These are phyloP conservation scores for Hibiscus trionum DNA, from an alignment of 345 rosid genomes.

Conservation along the genomic window DNA sequence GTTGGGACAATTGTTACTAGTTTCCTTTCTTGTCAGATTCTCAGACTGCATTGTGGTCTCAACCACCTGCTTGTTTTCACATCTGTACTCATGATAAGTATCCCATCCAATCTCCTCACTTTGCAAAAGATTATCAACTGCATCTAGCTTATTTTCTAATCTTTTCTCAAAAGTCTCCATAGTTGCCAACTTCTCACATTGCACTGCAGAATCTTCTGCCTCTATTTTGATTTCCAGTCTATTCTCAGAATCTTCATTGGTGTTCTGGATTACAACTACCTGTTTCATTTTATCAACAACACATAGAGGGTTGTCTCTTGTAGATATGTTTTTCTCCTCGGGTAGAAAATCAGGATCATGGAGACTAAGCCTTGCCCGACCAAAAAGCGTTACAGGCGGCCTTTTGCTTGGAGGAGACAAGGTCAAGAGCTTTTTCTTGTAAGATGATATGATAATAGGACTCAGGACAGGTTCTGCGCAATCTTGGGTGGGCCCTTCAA, in stretches of 20 bases:
- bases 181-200: slow-evolving; percentile 8
- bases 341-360: slow-evolving; percentile 22
- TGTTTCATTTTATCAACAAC: slow-evolving; percentile 10
- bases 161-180: slow-evolving; percentile 11
- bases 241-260: slow-evolving; percentile 6
- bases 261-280: slow-evolving; percentile 8
- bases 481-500: slow-evolving; percentile 19
- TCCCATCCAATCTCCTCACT: not conserved
- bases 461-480: slow-evolving; percentile 19
- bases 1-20: not conserved
- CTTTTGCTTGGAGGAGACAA: slow-evolving; percentile 40
- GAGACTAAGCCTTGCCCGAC: slow-evolving; percentile 54
- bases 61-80: not conserved
- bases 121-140: not conserved
- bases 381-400: slow-evolving; percentile 56
- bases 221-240: slow-evolving; percentile 7
- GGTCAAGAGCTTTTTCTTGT: slow-evolving; percentile 20
- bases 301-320: slow-evolving; percentile 20
- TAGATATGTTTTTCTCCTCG: slow-evolving; percentile 9
- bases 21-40: not conserved
- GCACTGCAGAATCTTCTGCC: not conserved
- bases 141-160: not conserved
- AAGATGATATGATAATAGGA: slow-evolving; percentile 19
- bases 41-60: slow-evolving; percentile 1
- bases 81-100: not conserved